These are phyloP conservation scores for Corniculantispora saksenae DNA, from an alignment of 2,329 filamentous ascomycete species.

Conservation along the genomic window DNA sequence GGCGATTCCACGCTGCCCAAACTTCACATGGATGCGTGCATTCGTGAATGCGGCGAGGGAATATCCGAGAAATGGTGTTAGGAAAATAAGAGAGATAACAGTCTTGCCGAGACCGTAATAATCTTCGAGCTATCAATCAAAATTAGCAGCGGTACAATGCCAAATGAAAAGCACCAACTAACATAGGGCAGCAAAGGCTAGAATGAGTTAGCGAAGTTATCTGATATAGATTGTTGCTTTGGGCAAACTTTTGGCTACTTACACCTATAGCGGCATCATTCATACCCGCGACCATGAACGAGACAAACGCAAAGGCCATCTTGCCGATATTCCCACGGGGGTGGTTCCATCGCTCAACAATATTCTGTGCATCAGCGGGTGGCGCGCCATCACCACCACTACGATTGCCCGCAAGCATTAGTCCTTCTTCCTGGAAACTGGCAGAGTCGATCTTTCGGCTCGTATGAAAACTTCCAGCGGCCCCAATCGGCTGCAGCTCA, in stretches of 20 bases:
- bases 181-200: constrained; percentile 44
- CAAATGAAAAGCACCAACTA: constrained; percentile 20
- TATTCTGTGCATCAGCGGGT: constrained; percentile 30
- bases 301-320: constrained; percentile 51
- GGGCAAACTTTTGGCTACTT: constrained; percentile 27
- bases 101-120: constrained; percentile 63
- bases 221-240: background rate
- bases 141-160: background rate
- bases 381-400: constrained; percentile 18
- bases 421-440: background rate
- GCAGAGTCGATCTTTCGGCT: background rate
- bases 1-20: constrained; percentile 68
- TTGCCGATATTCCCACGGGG: constrained; percentile 35
- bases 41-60: constrained; percentile 61
- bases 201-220: constrained; percentile 24
- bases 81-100: constrained; percentile 62
- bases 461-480: background rate
- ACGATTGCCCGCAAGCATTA: background rate
- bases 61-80: constrained; percentile 66
- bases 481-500: background rate
- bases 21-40: constrained; percentile 57
- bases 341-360: constrained; percentile 39
- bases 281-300: constrained; percentile 61
- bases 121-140: constrained; percentile 50
- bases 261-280: constrained; percentile 65